These are phyloP conservation scores for Bathelium albidoporum DNA, from an alignment of 495 filamentous ascomycete species.

Conservation along the genomic window DNA sequence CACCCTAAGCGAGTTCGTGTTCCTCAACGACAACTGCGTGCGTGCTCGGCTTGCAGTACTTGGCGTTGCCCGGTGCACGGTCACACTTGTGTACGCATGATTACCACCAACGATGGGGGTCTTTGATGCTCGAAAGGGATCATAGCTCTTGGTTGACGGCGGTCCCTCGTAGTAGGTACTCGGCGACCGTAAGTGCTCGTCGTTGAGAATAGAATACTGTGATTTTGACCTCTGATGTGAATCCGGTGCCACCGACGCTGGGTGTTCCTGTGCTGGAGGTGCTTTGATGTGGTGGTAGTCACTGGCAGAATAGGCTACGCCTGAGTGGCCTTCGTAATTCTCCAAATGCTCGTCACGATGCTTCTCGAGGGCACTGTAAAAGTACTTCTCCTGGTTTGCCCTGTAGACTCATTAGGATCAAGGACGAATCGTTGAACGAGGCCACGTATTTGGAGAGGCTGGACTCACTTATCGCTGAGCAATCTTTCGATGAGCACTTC, in stretches of 20 bases:
- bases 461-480: conserved; percentile 55
- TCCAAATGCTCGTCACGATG: conserved; percentile 76
- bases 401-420: conserved; percentile 34
- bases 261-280: conserved; percentile 33
- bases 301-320: conserved; percentile 67
- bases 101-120: conserved; percentile 30
- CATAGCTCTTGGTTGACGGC: conserved; percentile 53
- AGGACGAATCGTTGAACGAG: too few species aligned
- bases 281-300: conserved; percentile 75
- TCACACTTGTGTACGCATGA: conserved; percentile 50
- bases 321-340: conserved; percentile 54
- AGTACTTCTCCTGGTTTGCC: conserved; percentile 77
- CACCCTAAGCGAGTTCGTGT: conserved; percentile 26
- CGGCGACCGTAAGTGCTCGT: conserved; percentile 34
- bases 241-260: conserved; percentile 24
- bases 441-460: too few species aligned
- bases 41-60: conserved; percentile 15
- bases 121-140: conserved; percentile 69
- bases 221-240: conserved; percentile 48
- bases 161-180: conserved; percentile 35
- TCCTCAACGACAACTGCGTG: conserved; percentile 19
- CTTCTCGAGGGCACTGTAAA: conserved; percentile 72
- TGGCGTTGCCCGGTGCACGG: conserved; percentile 46
- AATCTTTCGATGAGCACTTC: conserved; percentile 58
- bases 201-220: conserved; percentile 61